These are phyloP conservation scores for Seiridium unicorne DNA, from an alignment of 2,329 filamentous ascomycete genomes.

Conservation along the genomic window DNA sequence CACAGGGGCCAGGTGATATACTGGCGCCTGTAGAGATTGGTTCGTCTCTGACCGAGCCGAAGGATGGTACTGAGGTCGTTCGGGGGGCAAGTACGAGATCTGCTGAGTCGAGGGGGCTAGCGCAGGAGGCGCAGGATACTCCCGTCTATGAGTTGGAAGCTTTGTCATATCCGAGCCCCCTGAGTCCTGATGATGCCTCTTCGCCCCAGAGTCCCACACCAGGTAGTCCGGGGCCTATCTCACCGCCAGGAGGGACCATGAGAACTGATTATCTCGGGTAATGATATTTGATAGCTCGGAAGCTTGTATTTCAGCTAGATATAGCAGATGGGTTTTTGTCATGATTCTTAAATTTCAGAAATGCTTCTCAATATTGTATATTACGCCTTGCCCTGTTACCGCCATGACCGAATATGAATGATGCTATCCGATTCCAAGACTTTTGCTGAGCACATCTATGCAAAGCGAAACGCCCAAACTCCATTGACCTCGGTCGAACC, in stretches of 20 bases:
- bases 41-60: conserved; percentile 19
- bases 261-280: neutral
- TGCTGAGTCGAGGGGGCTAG: neutral
- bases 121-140: conserved; percentile 23
- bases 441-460: neutral
- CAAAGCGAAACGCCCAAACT: neutral
- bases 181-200: neutral
- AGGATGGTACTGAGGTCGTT: conserved; percentile 8
- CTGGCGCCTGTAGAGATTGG: conserved; percentile 54
- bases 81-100: conserved; percentile 13
- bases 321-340: no score
- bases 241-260: conserved; percentile 4
- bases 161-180: neutral
- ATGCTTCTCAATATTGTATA: neutral
- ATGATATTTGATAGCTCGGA: neutral
- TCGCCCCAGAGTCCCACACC: neutral
- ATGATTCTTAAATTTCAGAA: neutral
- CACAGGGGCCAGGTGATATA: conserved; percentile 49
- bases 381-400: neutral
- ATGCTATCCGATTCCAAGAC: neutral
- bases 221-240: conserved; percentile 11
- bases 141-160: conserved; percentile 45
- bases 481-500: neutral
- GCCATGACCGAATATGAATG: neutral
- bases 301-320: neutral